Conservation (phyloP, 805 yeast genomes). For the Ogataea pini region DNA sequence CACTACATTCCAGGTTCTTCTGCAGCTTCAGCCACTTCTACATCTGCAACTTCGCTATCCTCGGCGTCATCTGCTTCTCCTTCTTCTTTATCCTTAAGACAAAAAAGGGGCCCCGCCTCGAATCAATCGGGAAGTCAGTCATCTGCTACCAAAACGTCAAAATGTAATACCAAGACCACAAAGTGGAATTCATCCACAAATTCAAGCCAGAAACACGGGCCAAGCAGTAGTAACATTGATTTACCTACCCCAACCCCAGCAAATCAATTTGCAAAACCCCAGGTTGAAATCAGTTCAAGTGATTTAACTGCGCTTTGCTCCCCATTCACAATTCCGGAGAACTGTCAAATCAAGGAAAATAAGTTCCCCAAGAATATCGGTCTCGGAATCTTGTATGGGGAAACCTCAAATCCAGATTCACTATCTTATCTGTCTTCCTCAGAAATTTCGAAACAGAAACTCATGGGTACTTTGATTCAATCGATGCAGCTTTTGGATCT, state of each 20-base stretch:
- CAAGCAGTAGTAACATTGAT: not conserved
- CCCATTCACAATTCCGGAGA: conserved; percentile 25
- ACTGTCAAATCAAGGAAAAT: conserved; percentile 11
- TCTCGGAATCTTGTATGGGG: conserved; percentile 16
- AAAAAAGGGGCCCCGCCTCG: conserved; percentile 1
- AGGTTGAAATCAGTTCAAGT: conserved; percentile 8
- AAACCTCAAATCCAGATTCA: conserved; percentile 7
- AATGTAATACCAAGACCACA: not conserved
- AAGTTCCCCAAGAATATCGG: conserved; percentile 13
- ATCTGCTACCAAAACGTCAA: not conserved
- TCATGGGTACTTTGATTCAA: conserved; percentile 10
- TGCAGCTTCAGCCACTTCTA: not conserved
- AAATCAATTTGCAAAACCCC: not conserved
- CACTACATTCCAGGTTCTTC: not conserved
- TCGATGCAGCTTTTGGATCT: conserved; percentile 17
- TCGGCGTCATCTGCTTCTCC: conserved; percentile 1
- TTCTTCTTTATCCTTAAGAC: not conserved
- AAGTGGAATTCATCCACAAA: conserved; percentile 1
- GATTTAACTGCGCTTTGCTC: conserved; percentile 27
- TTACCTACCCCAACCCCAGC: not conserved
- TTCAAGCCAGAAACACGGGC: not conserved
- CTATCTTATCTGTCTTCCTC: conserved; percentile 4
- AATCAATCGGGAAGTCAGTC: not conserved
- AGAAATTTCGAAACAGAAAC: conserved; percentile 14
- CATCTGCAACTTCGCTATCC: not conserved